A percentile compares a stretch with the other conserved stretches of the same genome.
These are phyloP conservation scores for Hyaloscypha hepaticicola DNA, from an alignment of 495 filamentous ascomycete species.

Conservation along the genomic window DNA sequence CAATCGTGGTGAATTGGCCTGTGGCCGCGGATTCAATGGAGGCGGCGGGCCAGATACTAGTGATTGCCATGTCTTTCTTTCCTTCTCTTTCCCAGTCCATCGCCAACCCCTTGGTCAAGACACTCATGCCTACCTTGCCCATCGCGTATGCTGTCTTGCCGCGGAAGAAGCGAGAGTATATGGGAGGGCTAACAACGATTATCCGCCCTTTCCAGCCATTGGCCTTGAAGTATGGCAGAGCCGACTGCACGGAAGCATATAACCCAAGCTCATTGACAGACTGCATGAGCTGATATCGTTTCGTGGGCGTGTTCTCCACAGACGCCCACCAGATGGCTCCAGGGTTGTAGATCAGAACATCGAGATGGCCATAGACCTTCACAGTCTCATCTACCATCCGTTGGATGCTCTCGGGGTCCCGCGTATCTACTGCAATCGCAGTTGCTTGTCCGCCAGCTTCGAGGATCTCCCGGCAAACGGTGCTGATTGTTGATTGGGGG, in stretches of 20 bases:
- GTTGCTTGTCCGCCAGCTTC: constrained; percentile 63
- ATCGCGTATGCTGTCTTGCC: constrained; percentile 89
- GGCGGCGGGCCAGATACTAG: constrained; percentile 77
- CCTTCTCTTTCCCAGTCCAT: constrained; percentile 78
- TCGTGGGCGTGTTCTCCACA: constrained; percentile 69
- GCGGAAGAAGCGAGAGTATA: constrained; percentile 80
- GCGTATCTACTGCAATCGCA: constrained; percentile 69
- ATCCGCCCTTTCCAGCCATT: constrained; percentile 60
- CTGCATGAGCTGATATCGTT: constrained; percentile 82
- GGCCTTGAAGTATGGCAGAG: constrained; percentile 58
- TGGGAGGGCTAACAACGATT: constrained; percentile 80
- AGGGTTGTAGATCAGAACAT: constrained; percentile 79
- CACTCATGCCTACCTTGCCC: constrained; percentile 83
- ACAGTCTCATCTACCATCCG: constrained; percentile 60
- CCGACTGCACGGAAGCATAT: constrained; percentile 65
- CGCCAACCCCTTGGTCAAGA: constrained; percentile 74
- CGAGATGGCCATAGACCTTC: constrained; percentile 60
- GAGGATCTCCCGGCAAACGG: constrained; percentile 75
- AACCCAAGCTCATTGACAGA: constrained; percentile 75
- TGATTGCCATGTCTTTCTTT: constrained; percentile 68
- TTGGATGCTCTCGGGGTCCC: constrained; percentile 62
- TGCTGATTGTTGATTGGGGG: constrained; percentile 73
- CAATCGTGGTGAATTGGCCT: constrained; percentile 43
- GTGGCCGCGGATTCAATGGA: constrained; percentile 76
- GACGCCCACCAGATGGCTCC: constrained; percentile 87